Percentiles rank a stretch among this genome's conserved stretches.
These are phyloP conservation scores for Musa itinerans DNA, from an alignment of 176 grass and related monocot species.

Conservation along the genomic window DNA sequence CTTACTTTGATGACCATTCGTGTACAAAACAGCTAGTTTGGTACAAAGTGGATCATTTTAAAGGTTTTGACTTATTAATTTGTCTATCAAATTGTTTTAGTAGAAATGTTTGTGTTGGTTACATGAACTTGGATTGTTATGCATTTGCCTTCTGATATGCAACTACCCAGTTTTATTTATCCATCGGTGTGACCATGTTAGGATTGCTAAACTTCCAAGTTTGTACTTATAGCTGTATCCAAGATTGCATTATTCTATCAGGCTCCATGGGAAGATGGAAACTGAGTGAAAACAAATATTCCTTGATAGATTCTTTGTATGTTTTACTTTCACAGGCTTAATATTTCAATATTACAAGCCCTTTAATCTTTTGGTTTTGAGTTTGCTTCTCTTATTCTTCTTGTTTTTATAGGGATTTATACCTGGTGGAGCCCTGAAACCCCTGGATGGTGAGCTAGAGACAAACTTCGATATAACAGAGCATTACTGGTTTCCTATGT, in stretches of 20 bases:
- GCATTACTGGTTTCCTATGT: slow-evolving; percentile 99
- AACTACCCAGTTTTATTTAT: too few species aligned
- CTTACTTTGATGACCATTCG: too few species aligned
- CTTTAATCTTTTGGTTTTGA: neutral
- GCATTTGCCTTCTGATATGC: too few species aligned
- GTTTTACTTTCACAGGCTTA: neutral
- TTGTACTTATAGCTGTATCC: neutral
- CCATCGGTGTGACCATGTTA: too few species aligned
- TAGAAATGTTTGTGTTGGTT: too few species aligned
- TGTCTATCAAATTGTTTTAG: too few species aligned
- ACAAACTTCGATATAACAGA: slow-evolving; percentile 85
- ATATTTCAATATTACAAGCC: too few species aligned
- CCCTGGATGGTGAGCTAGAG: slow-evolving; percentile 52
- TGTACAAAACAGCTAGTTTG: too few species aligned
- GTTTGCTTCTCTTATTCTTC: slow-evolving; percentile 8
- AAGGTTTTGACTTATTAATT: too few species aligned
- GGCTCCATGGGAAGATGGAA: neutral
- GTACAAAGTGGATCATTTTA: too few species aligned
- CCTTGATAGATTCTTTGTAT: neutral
- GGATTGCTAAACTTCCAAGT: too few species aligned
- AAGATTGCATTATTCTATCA: neutral
- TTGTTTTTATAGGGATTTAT: slow-evolving; percentile 64
- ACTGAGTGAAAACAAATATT: neutral
- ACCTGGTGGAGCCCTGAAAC: slow-evolving; percentile 86
- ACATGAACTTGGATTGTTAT: too few species aligned